These are phyloP conservation scores for Kwoniella heveanensis DNA, from an alignment of 768 basidiomycete genomes.

Conservation along the genomic window DNA sequence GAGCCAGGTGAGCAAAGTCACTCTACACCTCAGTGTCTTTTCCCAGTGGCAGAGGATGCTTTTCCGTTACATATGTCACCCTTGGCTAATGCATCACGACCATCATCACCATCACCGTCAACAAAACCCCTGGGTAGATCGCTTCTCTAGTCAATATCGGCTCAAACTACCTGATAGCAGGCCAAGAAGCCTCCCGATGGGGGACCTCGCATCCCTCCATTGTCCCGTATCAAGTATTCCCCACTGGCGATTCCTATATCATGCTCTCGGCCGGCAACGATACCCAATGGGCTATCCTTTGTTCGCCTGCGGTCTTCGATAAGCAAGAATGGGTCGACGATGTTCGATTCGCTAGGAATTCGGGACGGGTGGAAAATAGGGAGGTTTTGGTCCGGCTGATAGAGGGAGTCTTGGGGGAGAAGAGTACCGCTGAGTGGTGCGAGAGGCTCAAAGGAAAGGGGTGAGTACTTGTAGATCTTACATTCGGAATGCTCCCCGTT, in stretches of 20 bases:
- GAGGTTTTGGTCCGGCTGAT: slow-evolving; percentile 70
- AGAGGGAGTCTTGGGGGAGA: slow-evolving; percentile 63
- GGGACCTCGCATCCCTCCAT: slow-evolving; percentile 95
- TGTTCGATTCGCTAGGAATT: slow-evolving; percentile 71
- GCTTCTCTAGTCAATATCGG: slow-evolving; percentile 90
- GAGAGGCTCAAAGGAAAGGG: slow-evolving; percentile 73
- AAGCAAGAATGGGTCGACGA: slow-evolving; percentile 66
- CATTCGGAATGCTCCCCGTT: too few relatives aligned
- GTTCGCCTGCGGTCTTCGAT: slow-evolving; percentile 63
- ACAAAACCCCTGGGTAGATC: slow-evolving; percentile 64
- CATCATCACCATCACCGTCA: too few relatives aligned
- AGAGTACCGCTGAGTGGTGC: slow-evolving; percentile 74
- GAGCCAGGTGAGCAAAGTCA: slow-evolving; percentile 65
- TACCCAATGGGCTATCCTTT: slow-evolving; percentile 74
- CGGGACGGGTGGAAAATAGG: slow-evolving; percentile 74
- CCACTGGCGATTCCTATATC: slow-evolving; percentile 80
- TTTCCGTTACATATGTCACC: too few relatives aligned
- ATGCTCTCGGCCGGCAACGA: slow-evolving; percentile 95
- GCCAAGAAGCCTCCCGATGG: slow-evolving; percentile 76
- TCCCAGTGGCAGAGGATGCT: neutral
- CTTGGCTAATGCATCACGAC: too few relatives aligned
- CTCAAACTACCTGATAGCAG: slow-evolving; percentile 86
- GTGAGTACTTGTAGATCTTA: slow-evolving; percentile 57
- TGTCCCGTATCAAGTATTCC: slow-evolving; percentile 89
- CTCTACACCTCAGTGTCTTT: neutral